Evolutionary conservation across 257 asterid species (phyloP), one percentile per base, ranked within the genome.

Genomic region (Salvia miltiorrhiza): DNA sequence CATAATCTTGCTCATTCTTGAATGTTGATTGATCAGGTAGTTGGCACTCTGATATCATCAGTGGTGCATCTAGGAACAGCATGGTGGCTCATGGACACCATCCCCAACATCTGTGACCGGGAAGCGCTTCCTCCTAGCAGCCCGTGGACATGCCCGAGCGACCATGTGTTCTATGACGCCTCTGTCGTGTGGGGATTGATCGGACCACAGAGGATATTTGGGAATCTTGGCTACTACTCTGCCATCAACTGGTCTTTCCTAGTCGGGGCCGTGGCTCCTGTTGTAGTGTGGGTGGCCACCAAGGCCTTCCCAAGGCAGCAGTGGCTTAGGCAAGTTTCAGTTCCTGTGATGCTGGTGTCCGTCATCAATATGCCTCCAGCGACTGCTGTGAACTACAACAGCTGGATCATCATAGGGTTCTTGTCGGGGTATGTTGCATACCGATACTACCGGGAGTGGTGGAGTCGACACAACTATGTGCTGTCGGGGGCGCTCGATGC

Each of bases 71-170:
- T 92, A 9, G 96, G 92, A 72, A 89, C 98, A 3, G 96, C 98
- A 35, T 92, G 96, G 98, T 89, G 97, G 97, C 97, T 92, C 33
- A 82, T 92, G 92, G 87, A 86, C 72, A 83, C 88, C 0, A 79
- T 89, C 65, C 96, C 98, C 55, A 49, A 86, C 79, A 92, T 92
- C 49, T 89, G 98, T 24, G 95, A 92, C 77, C 76, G 93, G 37
- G 62, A 81, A 14, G 62, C 37, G 13, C 95, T 90, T 47, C 95
- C 95, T 62, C 60, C 78, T 0, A 87, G 88, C 67, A 90, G 96
- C 79, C 97, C 92, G 3, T 90, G 97, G 97, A 90, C 97, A 9
- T 90, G 97, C 81, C 97, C 97, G 0, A 62, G 87, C 1, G 97
- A 90, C 82, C 96, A 88, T 20, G 97, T 90, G 9, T 88, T 90